These are phyloP conservation scores for Albatrellus sp. DNA, from an alignment of 1,284 basidiomycete genomes.

Conservation along the genomic window DNA sequence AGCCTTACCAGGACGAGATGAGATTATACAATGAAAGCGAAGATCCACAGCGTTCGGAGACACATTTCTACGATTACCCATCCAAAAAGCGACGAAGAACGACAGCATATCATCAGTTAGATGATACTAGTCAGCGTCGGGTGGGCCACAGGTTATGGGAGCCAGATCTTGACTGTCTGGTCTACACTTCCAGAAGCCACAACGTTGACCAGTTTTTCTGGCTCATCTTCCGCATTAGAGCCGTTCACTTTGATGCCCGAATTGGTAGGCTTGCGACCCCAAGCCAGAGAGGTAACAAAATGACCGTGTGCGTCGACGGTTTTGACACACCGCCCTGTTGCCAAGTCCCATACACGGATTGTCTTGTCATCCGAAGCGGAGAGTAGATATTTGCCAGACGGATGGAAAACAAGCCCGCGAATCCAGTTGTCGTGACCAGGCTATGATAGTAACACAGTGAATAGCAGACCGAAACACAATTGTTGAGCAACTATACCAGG, in stretches of 20 bases:
- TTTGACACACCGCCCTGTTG: conserved; percentile 52
- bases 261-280: no score
- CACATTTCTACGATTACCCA: no score
- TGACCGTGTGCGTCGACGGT: conserved; percentile 65
- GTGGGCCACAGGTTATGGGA: no score
- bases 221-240: conserved; percentile 23
- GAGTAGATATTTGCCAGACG: conserved; percentile 59
- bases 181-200: conserved; percentile 76
- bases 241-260: conserved; percentile 29
- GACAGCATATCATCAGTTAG: no score
- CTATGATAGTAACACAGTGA: conserved; percentile 19
- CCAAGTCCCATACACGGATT: conserved; percentile 66
- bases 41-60: no score
- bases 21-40: no score
- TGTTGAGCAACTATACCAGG: conserved; percentile 30
- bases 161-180: conserved; percentile 54
- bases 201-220: conserved; percentile 61
- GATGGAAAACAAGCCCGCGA: conserved; percentile 56
- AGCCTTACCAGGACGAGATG: no score
- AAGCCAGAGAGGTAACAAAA: conserved; percentile 56
- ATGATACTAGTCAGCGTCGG: no score
- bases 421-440: conserved; percentile 64
- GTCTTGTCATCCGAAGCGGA: conserved; percentile 72
- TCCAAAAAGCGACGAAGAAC: no score
- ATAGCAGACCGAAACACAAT: background rate